Conservation (phyloP, 345 rosid species). For the Clausena lansium region DNA sequence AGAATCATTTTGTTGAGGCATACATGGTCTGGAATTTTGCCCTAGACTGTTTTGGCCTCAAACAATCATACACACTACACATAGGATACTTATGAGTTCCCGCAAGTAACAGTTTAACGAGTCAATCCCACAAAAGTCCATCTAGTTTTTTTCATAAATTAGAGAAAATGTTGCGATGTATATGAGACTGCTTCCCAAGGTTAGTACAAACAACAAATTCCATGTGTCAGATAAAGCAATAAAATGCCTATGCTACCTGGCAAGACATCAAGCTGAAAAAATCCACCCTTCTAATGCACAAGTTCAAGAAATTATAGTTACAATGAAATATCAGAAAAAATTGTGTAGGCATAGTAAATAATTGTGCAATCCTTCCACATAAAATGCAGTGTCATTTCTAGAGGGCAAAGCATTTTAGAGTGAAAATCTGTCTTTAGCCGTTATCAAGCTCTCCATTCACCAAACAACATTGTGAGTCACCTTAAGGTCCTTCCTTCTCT, state of each 20-base stretch:
- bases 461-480: not conserved
- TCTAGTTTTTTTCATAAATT: not conserved
- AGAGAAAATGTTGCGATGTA: not conserved
- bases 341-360: not conserved
- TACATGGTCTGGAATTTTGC: not conserved
- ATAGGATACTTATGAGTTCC: not conserved
- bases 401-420: slow-evolving; percentile 3
- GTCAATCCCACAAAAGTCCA: not conserved
- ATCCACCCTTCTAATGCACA: not conserved
- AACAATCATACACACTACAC: not conserved
- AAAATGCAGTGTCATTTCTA: not conserved
- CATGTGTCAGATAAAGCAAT: not conserved
- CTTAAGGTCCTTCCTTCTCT: slow-evolving; percentile 1
- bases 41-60: not conserved
- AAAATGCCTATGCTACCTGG: not conserved
- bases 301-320: not conserved
- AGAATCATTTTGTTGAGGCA: not conserved
- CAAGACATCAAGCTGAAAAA: not conserved
- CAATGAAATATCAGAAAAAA: not conserved
- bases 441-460: not conserved
- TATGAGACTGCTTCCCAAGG: not conserved
- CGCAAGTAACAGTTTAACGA: not conserved
- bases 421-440: not conserved
- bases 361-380: not conserved
- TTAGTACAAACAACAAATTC: not conserved